These are phyloP conservation scores for Peribolospora kevripleyi DNA, from an alignment of 768 basidiomycete genomes.

Conservation along the genomic window DNA sequence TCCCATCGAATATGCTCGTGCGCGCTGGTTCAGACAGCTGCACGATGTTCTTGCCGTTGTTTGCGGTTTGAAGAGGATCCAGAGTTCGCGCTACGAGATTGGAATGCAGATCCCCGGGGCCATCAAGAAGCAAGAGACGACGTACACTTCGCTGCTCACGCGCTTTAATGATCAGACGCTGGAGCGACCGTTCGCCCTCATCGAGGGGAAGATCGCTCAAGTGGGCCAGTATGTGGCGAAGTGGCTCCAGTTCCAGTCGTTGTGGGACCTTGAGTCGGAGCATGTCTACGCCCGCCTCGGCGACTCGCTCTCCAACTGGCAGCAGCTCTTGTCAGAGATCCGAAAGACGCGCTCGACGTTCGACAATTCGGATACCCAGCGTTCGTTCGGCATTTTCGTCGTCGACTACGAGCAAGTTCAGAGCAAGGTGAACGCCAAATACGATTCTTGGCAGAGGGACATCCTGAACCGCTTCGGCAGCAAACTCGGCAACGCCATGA, in stretches of 20 bases:
- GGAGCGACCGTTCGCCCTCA: conserved; percentile 54
- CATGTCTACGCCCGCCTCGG: conserved; percentile 87
- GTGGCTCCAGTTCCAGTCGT: conserved; percentile 96
- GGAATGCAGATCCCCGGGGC: conserved; percentile 63
- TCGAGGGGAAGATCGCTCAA: conserved; percentile 68
- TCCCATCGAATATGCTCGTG: conserved; percentile 79
- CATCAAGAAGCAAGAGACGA: conserved; percentile 31
- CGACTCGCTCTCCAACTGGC: conserved; percentile 80
- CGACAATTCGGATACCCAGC: conserved; percentile 83
- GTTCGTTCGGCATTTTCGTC: conserved; percentile 72
- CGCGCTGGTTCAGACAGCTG: conserved; percentile 66
- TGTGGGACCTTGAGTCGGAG: conserved; percentile 96
- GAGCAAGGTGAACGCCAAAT: conserved; percentile 89
- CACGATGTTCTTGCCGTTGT: conserved; percentile 73
- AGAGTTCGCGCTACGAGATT: conserved; percentile 91
- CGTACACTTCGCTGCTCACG: conserved; percentile 31
- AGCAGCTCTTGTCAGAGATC: conserved; percentile 79
- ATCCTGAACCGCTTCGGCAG: conserved; percentile 74
- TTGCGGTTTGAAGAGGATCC: conserved; percentile 62
- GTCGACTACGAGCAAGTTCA: conserved; percentile 98
- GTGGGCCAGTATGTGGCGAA: conserved; percentile 79
- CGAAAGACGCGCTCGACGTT: conserved; percentile 90
- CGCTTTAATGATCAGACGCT: conserved; percentile 48
- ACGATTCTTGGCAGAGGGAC: conserved; percentile 92
- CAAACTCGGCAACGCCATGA: conserved; percentile 85